Evolutionary conservation across 192 early-diverging fungal genomes (phyloP).

Genomic region (Cladochytrium replicatum): DNA sequence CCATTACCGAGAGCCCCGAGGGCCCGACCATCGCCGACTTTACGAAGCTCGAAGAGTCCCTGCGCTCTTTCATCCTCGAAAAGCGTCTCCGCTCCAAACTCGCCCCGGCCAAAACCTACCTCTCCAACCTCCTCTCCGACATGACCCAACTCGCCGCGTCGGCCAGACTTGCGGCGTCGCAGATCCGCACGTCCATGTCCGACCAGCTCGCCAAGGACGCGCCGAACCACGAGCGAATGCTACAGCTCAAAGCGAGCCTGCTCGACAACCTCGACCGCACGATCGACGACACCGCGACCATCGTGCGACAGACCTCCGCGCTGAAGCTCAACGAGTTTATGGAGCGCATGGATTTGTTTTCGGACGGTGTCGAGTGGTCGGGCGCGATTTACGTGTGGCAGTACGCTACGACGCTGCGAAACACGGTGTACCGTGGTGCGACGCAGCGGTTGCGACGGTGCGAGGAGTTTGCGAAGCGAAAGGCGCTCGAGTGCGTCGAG

Average conservation of each 20-base stretch:
- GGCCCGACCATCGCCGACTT: slow-evolving; percentile 47
- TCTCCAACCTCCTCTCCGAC: slow-evolving; percentile 77
- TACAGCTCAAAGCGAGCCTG: slow-evolving; percentile 60
- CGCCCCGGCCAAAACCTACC: slow-evolving; percentile 85
- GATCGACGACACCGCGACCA: slow-evolving; percentile 26
- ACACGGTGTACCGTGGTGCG: slow-evolving; percentile 30
- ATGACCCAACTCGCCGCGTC: slow-evolving; percentile 62
- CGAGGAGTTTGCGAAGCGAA: slow-evolving; percentile 31
- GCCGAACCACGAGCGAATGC: slow-evolving; percentile 67
- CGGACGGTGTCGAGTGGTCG: slow-evolving; percentile 61
- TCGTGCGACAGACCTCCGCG: slow-evolving; percentile 17
- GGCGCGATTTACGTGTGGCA: slow-evolving; percentile 77
- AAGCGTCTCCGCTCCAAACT: slow-evolving; percentile 92
- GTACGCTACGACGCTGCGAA: slow-evolving; percentile 72
- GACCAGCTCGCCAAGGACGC: slow-evolving; percentile 48
- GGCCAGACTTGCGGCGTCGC: slow-evolving; percentile 48
- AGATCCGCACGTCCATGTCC: slow-evolving; percentile 24
- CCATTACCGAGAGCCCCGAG: slow-evolving; percentile 1
- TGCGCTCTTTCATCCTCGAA: slow-evolving; percentile 88
- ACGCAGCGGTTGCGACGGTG: slow-evolving; percentile 22
- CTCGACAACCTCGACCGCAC: slow-evolving; percentile 42
- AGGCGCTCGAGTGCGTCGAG: slow-evolving; percentile 21
- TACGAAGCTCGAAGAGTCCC: slow-evolving; percentile 67
- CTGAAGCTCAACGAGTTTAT: slow-evolving; percentile 38
- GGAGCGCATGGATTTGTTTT: slow-evolving; percentile 57